Evolutionary conservation across 176 grass and related monocot genomes (phyloP), one percentile per base, ranked within the genome.

Genomic region (Otatea glauca): DNA sequence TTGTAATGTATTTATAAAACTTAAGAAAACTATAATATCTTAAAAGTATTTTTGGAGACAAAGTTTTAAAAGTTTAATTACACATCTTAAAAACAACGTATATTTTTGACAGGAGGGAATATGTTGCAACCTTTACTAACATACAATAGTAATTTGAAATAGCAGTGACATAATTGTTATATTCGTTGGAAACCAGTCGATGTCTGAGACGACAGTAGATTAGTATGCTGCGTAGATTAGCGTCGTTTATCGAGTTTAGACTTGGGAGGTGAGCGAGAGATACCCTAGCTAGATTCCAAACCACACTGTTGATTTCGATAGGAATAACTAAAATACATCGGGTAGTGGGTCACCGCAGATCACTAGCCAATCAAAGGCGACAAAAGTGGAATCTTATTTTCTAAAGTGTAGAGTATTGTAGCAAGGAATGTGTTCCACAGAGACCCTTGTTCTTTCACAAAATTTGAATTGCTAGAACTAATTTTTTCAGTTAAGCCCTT

Each of bases 361-460:
- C 38, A 58, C 70, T 75, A 87, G 62, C 61, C 85, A 81, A 81
- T 56, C 24, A 50, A 75, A 87, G 18, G 38, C 9, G 50, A 56
- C 78, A 60, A 75, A 66, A 87, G 37, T 81, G 48, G 60, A 48
- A 68, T 18, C 24, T 68, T 86, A 44, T 74, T 65, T 74, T 11
- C 74, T 23, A 56, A 76, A 54, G 20, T 51, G 68, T 65, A 65
- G 18, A 6, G 35, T 74, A 15, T 5, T 4, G 0, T 58, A 54
- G 13, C 13, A 68, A 49, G 13, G 15, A 25, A 24, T 23, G 43
- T 55, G 15, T 23, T 18, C 21, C 9, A 20, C 6, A 54, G 0
- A 55, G 45, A 2, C 4, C 34, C 77, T 74, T 54, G 7, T 0
- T 16, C 0, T 58, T 72, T 14, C 48, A 45, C 20, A 68, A 58